These are phyloP conservation scores for Blumeria hordei DNA, from an alignment of 2,329 filamentous ascomycete species.

Conservation along the genomic window DNA sequence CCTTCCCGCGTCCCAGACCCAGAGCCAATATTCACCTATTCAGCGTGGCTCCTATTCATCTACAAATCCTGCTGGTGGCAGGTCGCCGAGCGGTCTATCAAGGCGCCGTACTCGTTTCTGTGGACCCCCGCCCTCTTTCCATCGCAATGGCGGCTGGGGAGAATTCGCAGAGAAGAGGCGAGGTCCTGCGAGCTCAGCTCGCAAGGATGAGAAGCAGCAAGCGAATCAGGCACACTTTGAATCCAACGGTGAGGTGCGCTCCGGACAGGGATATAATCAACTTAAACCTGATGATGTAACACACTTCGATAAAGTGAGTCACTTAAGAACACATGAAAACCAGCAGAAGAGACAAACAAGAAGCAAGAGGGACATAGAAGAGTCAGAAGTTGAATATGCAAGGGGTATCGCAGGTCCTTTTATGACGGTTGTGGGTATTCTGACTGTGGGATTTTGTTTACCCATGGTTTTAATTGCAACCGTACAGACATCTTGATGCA, in stretches of 20 bases:
- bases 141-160: slow-evolving; percentile 58
- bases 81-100: slow-evolving; percentile 61
- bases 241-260: slow-evolving; percentile 24
- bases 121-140: slow-evolving; percentile 79
- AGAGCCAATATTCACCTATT: slow-evolving; percentile 11
- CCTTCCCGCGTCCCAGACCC: slow-evolving; percentile 12
- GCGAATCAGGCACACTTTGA: slow-evolving; percentile 13
- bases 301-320: slow-evolving; percentile 55
- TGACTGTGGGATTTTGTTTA: slow-evolving; percentile 17
- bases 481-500: no score
- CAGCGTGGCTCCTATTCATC: slow-evolving; percentile 28
- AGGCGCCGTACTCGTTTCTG: slow-evolving; percentile 51
- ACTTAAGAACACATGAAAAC: slow-evolving; percentile 44
- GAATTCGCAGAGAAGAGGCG: slow-evolving; percentile 32
- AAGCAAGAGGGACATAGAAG: slow-evolving; percentile 11
- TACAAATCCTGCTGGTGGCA: slow-evolving; percentile 39
- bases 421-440: slow-evolving; percentile 17
- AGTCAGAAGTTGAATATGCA: slow-evolving; percentile 4
- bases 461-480: slow-evolving; percentile 3
- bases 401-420: slow-evolving; percentile 17
- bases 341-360: slow-evolving; percentile 14
- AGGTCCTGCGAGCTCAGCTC: slow-evolving; percentile 17
- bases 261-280: slow-evolving; percentile 28
- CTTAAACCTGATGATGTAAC: slow-evolving; percentile 30
- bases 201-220: slow-evolving; percentile 4